Base-by-base conservation (phyloP, 441 rosid genomes). In the Viola pubescens region DNA sequence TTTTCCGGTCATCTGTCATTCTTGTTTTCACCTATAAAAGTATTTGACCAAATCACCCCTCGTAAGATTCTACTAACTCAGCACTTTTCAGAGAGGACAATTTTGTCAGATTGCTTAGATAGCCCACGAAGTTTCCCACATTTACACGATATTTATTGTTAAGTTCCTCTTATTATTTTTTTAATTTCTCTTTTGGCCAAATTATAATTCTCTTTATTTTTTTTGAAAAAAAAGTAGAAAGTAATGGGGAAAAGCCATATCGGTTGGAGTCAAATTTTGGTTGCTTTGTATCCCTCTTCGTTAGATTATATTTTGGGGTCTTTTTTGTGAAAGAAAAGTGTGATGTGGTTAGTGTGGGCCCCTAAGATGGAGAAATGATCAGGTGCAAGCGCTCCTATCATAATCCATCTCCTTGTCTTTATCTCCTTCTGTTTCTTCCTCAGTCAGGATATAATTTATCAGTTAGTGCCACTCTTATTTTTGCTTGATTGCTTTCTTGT, bases 21-120 rank as follows among this genome's bases (percentile, higher is more conserved):
- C 66, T 43, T 59, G 54, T 58, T 60, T 26, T 34, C 11, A 11
- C 8, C 14, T 2, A 13, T 0, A 4, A 5, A 2, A 12, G 5
- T 4, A 54, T 61, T 61, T 66, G 61, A 67, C 77, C 51, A 48
- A 72, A 48, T 38, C 10, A n/a, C 63, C 84, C 84, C 74, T 52
- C 53, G 26, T 8, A 1, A 12, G 49, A 4, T 10, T 37, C 2
- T 11, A 10, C 45, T 54, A 48, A 60, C 52, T 60, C 54, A 57
- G 8, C 4, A 14, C 52, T 41, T 67, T 58, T 48, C 45, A 7
- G 38, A 45, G 55, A 60, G 71, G 77, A 70, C 72, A 56, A 40
- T 62, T 60, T 62, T 58, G 70, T 65, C 68, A 65, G 68, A 19
- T 16, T 5, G 5, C 26, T 11, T 19, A 51, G 39, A 49, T 50